phyloP scores from a whole-genome alignment of 192 early-diverging fungal genomes.

The Coemansia sp. region DNA sequence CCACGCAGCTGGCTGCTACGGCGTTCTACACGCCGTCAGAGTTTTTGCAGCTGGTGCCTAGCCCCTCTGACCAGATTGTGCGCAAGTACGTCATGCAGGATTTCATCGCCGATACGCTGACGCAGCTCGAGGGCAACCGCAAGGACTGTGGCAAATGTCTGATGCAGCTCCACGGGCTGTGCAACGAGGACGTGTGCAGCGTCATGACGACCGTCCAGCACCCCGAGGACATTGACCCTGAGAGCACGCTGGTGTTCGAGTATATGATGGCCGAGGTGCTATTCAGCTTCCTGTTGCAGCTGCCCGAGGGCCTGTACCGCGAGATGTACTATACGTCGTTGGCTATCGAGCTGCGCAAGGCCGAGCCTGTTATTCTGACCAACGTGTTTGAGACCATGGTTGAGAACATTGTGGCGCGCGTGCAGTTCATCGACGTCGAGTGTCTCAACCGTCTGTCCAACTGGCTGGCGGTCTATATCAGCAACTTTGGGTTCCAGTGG shows the following conservation, averaged over 20 bases:
- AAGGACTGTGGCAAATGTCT: conserved; percentile 84
- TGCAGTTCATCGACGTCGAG: conserved; percentile 69
- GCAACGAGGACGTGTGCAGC: conserved; percentile 56
- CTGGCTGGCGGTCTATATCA: conserved; percentile 91
- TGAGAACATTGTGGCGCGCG: conserved; percentile 31
- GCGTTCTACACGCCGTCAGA: conserved; percentile 37
- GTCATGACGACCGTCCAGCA: conserved; percentile 39
- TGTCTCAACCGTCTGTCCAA: conserved; percentile 79
- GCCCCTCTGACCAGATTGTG: conserved; percentile 37
- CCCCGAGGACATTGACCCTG: conserved; percentile 39
- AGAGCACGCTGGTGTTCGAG: conserved; percentile 58
- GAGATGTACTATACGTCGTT: conserved; percentile 58
- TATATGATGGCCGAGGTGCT: conserved; percentile 61
- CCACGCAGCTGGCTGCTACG: conserved; percentile 14
- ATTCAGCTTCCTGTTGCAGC: conserved; percentile 61
- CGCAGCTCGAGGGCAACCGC: conserved; percentile 89
- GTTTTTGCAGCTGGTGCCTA: conserved; percentile 48
- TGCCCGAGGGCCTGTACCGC: conserved; percentile 58
- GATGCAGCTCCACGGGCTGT: conserved; percentile 65
- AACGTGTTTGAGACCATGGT: conserved; percentile 37
- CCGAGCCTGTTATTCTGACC: conserved; percentile 46
- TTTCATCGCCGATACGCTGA: conserved; percentile 75
- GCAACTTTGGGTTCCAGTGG: conserved; percentile 92
- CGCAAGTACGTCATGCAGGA: conserved; percentile 72
- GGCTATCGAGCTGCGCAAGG: conserved; percentile 59